phyloP scores from a whole-genome alignment of 768 basidiomycete species.

The Hemileccinum impolitum region DNA sequence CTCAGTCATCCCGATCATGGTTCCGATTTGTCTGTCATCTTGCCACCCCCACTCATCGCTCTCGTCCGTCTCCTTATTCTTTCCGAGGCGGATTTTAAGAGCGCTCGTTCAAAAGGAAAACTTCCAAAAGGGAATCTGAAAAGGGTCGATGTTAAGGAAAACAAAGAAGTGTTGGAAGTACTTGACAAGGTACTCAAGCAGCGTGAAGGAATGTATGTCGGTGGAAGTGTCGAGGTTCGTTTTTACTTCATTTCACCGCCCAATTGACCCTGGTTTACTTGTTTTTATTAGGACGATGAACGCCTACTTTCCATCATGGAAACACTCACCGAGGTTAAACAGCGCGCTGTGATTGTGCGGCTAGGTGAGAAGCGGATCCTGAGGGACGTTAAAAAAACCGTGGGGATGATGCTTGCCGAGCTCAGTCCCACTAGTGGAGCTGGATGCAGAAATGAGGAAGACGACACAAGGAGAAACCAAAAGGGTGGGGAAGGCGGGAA shows the following conservation, averaged over 20 bases:
- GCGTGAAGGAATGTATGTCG: conserved; percentile 42
- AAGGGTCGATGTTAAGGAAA: conserved; percentile 5
- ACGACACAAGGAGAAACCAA: conserved; percentile 1
- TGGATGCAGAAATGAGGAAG: background rate
- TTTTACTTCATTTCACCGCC: background rate
- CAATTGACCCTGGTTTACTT: background rate
- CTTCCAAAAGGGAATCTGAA: conserved; percentile 64
- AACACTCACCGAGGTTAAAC: conserved; percentile 42
- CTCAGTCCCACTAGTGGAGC: background rate
- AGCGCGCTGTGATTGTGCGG: conserved; percentile 68
- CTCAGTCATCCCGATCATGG: conserved; percentile 31
- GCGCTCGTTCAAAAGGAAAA: conserved; percentile 56
- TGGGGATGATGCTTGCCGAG: conserved; percentile 8
- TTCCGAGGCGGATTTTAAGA: conserved; percentile 55
- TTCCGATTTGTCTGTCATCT: conserved; percentile 52
- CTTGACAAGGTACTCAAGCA: conserved; percentile 45
- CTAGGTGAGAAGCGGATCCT: conserved; percentile 79
- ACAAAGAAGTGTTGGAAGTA: conserved; percentile 40
- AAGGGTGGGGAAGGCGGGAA: background rate
- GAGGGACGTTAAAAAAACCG: conserved; percentile 20
- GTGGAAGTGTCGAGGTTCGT: conserved; percentile 41
- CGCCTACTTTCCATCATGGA: conserved; percentile 28
- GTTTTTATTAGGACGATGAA: conserved; percentile 47
- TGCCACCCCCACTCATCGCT: conserved; percentile 59
- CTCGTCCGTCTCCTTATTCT: conserved; percentile 64